Evolutionary conservation across 2,329 filamentous ascomycete genomes (phyloP).

Genomic region (Trichophaea hybrida): DNA sequence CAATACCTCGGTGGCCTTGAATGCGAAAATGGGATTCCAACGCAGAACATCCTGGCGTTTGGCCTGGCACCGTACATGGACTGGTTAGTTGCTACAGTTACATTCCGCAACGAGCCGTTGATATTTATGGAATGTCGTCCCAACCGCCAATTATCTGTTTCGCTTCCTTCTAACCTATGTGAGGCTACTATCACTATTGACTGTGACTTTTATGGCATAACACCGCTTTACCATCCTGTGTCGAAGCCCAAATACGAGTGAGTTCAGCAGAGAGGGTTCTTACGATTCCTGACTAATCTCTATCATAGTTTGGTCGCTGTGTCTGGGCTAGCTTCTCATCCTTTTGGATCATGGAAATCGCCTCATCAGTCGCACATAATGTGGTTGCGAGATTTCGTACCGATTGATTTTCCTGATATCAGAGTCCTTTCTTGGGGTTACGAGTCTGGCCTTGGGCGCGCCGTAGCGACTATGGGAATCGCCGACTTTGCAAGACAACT

Average conservation of each 20-base stretch:
- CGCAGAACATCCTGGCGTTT: no score
- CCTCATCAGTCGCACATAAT: constrained; percentile 25
- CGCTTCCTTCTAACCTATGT: neutral
- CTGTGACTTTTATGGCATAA: neutral
- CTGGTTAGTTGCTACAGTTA: neutral
- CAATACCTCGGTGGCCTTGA: no score
- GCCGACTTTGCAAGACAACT: neutral
- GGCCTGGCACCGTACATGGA: neutral
- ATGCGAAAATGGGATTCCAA: no score
- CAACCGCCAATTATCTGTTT: neutral
- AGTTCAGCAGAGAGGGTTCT: neutral
- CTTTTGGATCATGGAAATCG: constrained; percentile 29
- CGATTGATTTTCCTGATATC: constrained; percentile 26
- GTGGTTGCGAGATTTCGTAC: constrained; percentile 29
- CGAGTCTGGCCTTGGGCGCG: constrained; percentile 28
- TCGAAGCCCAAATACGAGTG: neutral
- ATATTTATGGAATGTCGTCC: neutral
- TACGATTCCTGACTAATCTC: neutral
- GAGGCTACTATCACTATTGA: neutral
- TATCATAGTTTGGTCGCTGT: constrained; percentile 28
- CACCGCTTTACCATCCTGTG: neutral
- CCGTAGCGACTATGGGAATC: neutral
- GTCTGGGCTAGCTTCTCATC: constrained; percentile 28
- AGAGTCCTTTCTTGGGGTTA: constrained; percentile 31
- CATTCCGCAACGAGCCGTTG: neutral